A percentile compares a stretch with the other conserved stretches of the same genome.
Evolutionary conservation across 2,329 filamentous ascomycete genomes (phyloP).

Genomic region (Alternaria triticina): DNA sequence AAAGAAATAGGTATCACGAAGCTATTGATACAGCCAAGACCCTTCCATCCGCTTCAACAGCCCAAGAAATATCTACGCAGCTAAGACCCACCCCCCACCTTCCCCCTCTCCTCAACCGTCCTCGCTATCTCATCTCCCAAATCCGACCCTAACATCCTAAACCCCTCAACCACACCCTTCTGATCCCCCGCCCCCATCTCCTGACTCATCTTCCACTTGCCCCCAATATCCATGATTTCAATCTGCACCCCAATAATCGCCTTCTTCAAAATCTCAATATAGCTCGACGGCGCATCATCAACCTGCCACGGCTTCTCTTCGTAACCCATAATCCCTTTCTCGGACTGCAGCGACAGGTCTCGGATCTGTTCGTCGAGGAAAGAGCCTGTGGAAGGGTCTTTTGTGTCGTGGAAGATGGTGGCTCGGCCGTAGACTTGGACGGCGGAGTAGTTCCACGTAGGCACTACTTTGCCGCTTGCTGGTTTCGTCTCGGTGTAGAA

Average conservation of each 20-base stretch:
- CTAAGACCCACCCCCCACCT: constrained; percentile 9
- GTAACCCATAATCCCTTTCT: constrained; percentile 65
- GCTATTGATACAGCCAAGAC: too few relatives aligned
- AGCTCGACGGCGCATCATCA: constrained; percentile 62
- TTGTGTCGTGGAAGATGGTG: not conserved
- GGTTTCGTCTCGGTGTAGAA: not conserved
- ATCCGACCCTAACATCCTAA: not conserved
- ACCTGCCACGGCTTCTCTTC: constrained; percentile 61
- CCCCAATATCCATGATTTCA: constrained; percentile 27
- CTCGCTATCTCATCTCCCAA: not conserved
- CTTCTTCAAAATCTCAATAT: constrained; percentile 53
- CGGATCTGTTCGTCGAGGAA: not conserved
- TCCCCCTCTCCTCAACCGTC: not conserved
- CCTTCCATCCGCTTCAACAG: not conserved
- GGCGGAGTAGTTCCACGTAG: not conserved
- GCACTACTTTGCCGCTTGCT: not conserved
- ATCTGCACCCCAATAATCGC: constrained; percentile 36
- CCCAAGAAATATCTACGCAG: constrained; percentile 14
- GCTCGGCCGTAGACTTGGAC: not conserved
- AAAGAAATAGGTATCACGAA: not conserved
- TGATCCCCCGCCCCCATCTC: constrained; percentile 31
- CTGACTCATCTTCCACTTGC: constrained; percentile 40
- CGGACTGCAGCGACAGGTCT: constrained; percentile 53
- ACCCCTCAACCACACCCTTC: constrained; percentile 53
- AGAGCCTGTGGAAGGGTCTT: not conserved